phyloP scores from a whole-genome alignment of 768 basidiomycete species.

The Amanita muscaria region DNA sequence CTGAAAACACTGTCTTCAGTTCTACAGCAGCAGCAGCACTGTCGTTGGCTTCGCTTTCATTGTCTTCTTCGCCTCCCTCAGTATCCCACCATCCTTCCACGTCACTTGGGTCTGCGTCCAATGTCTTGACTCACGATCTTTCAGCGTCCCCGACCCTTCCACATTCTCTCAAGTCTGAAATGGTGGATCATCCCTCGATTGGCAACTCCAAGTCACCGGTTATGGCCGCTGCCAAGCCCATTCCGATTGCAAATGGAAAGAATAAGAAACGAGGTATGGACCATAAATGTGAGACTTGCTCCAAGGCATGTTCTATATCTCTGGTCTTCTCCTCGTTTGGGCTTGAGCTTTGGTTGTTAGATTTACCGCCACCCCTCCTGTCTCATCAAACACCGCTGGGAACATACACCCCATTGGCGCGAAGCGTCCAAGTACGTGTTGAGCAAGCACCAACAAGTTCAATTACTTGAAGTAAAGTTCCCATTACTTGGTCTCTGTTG shows the following conservation, averaged over 20 bases:
- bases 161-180: slow-evolving; percentile 1
- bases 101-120: neutral
- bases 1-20: neutral
- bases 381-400: slow-evolving; percentile 97
- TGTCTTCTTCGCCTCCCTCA: slow-evolving; percentile 33
- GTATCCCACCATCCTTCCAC: slow-evolving; percentile 9
- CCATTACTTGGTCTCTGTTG: neutral
- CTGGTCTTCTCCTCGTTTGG: slow-evolving; percentile 7
- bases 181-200: slow-evolving; percentile 10
- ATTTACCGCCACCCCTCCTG: slow-evolving; percentile 90
- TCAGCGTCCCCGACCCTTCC: neutral
- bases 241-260: slow-evolving; percentile 27
- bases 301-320: slow-evolving; percentile 55
- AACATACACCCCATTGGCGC: slow-evolving; percentile 94
- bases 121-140: neutral
- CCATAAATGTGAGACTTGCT: slow-evolving; percentile 90
- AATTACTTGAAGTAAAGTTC: slow-evolving; percentile 74
- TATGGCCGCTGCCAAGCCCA: slow-evolving; percentile 20
- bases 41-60: slow-evolving; percentile 36
- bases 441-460: slow-evolving; percentile 96
- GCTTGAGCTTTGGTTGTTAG: slow-evolving; percentile 25
- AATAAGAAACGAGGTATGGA: slow-evolving; percentile 78
- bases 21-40: slow-evolving; percentile 25
- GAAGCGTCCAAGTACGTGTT: slow-evolving; percentile 84
- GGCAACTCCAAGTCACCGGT: slow-evolving; percentile 11